Evolutionary conservation across 257 asterid species (phyloP), one percentile per base, ranked within the genome.

Genomic region (Petunia secreta): DNA sequence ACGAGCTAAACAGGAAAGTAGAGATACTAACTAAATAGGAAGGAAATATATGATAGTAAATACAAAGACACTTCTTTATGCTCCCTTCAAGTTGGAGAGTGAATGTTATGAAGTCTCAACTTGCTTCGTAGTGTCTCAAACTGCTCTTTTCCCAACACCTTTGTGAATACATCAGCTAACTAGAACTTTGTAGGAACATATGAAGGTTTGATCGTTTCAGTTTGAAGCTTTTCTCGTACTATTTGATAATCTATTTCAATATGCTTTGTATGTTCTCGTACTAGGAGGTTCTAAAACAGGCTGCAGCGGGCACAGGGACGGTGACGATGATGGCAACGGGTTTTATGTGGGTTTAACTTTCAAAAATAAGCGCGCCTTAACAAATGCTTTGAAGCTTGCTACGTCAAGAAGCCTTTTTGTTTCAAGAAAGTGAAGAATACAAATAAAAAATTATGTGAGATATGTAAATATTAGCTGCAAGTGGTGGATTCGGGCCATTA

Each of bases 191-290:
- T 25, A 25, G 25, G 25, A 25, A 25, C 25, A n/a, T 64, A 15
- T 64, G 3, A 64, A 1, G 73, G 43, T 8, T 40, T n/a, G 2
- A 64, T 64, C 5, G 3, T n/a, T n/a, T 9, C 5, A 1, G 4
- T 36, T 64, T 64, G 73, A 4, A 64, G 15, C 10, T 64, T 3
- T 15, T 2, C 2, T 8, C 15, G 73, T 1, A 77, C 74, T 14
- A 63, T n/a, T 0, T 78, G 36, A 58, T 53, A 57, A 57, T 76
- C 80, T 39, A 57, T 39, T 15, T 76, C 68, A 38, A 76, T 58
- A 6, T 78, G 52, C 14, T 78, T 78, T 10, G 75, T 78, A n/a
- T 11, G 40, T 37, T 78, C 75, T 16, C 46, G 73, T 9, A 16
- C 46, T 8, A 78, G 58, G 25, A 43, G 81, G 38, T 78, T 78